These are phyloP conservation scores for Cadophora malorum DNA, from an alignment of 2,329 filamentous ascomycete species.

Conservation along the genomic window DNA sequence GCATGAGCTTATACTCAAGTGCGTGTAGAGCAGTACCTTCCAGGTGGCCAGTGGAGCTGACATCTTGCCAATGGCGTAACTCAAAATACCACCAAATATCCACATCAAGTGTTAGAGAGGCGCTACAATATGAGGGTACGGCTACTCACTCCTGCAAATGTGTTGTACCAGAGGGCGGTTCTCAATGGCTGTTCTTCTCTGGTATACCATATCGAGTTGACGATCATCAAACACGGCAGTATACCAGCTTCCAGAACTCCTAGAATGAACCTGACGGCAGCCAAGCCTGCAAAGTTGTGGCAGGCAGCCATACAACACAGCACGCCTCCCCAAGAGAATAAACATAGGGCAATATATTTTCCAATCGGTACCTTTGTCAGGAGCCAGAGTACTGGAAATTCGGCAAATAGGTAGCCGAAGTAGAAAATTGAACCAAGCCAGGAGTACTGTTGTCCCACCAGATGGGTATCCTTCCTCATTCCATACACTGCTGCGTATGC, in stretches of 20 bases:
- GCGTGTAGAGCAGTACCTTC: not conserved
- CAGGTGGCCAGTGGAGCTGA: slow-evolving; percentile 3
- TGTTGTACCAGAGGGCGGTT: slow-evolving; percentile 3
- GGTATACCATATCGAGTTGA: slow-evolving; percentile 2
- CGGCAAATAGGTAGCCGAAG: too few relatives aligned
- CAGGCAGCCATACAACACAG: too few relatives aligned
- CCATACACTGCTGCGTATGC: too few relatives aligned
- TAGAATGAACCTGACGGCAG: too few relatives aligned
- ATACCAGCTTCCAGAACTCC: not conserved
- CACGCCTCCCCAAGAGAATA: too few relatives aligned
- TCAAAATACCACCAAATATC: slow-evolving; percentile 13
- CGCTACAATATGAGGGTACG: not conserved
- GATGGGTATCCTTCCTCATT: too few relatives aligned
- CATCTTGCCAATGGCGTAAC: slow-evolving; percentile 13
- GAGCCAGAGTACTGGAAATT: too few relatives aligned
- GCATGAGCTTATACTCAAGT: not conserved
- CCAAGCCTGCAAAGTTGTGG: too few relatives aligned
- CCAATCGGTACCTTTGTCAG: too few relatives aligned
- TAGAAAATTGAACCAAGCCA: too few relatives aligned
- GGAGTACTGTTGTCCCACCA: too few relatives aligned
- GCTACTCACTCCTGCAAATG: slow-evolving; percentile 1
- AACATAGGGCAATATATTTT: too few relatives aligned
- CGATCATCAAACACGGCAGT: not conserved
- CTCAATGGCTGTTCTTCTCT: slow-evolving; percentile 11
- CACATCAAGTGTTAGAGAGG: not conserved